Percentiles rank a stretch among this genome's conserved stretches.
Evolutionary conservation across 768 basidiomycete species (phyloP).

Genomic region (Tricholoma furcatifolium): DNA sequence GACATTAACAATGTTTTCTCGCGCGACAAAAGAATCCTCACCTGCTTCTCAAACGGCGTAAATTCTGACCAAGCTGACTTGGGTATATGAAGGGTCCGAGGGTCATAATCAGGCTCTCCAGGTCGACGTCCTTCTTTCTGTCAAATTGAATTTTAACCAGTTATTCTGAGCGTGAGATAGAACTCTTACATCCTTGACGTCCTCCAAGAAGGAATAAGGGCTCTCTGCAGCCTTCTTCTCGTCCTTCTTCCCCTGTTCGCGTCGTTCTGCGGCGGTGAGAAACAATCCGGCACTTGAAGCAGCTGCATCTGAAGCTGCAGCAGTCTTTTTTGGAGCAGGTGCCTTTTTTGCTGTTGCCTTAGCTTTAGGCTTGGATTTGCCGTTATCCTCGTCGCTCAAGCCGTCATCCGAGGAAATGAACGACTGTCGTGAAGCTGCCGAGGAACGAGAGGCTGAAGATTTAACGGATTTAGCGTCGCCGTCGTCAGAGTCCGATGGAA

Average conservation of each 20-base stretch:
- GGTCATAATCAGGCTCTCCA: conserved; percentile 86
- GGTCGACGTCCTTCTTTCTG: conserved; percentile 82
- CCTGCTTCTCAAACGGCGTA: conserved; percentile 95
- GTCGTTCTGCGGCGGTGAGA: conserved; percentile 81
- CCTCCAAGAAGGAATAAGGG: conserved; percentile 71
- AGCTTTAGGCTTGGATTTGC: conserved; percentile 33
- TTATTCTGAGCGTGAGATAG: neutral
- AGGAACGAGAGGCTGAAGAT: conserved; percentile 51
- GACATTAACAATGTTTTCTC: conserved; percentile 1
- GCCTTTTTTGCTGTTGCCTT: conserved; percentile 27
- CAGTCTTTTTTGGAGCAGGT: conserved; percentile 23
- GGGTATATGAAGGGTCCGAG: conserved; percentile 83
- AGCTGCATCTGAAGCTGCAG: conserved; percentile 15
- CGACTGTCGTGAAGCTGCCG: conserved; percentile 45
- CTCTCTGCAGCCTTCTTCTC: conserved; percentile 80
- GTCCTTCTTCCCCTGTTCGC: conserved; percentile 72
- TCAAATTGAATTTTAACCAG: neutral
- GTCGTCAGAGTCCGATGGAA: conserved; percentile 63
- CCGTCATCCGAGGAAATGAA: conserved; percentile 33
- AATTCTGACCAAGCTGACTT: conserved; percentile 74
- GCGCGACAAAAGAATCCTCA: conserved; percentile 20
- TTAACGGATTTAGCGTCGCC: conserved; percentile 47
- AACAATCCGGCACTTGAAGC: conserved; percentile 43
- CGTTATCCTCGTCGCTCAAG: conserved; percentile 38
- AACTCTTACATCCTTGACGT: conserved; percentile 67